Base-by-base conservation (phyloP, 305 asterid genomes). In the Fraxinus sp. region DNA sequence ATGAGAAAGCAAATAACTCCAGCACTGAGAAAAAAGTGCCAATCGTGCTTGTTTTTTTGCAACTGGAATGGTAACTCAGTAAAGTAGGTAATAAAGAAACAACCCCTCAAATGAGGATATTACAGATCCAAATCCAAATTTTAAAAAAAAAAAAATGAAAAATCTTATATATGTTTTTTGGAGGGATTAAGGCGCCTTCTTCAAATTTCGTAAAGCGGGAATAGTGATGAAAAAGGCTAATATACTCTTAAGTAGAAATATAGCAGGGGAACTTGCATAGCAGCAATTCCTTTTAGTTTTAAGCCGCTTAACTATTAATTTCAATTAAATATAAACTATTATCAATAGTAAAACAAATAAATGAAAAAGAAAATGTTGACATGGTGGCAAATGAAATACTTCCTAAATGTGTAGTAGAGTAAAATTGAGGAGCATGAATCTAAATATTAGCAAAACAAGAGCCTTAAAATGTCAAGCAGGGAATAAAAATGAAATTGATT, bases 1-100 rank as follows among this genome's bases (percentile, higher is more conserved):
- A 79, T 80, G 57, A 83, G 80, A 79, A 75, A 4, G 16, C 44
- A 37, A 75, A 18, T 59, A 76, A 80, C 52, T 37, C 20, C 74
- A 75, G 35, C 37, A 75, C 59, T 32, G 78, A 66, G 41, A 5
- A 6, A 59, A 55, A 59, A 18, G 10, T 22, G 71, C 37, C 8
- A 52, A 4, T 77, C 44, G 30, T 10, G 79, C 77, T 28, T 37
- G 0, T 37, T 37, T 26, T 74, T 35, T 32, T 41, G 72, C 13
- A 36, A 62, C 73, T 28, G n/a, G 4, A 80, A 28, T 5, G 22
- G 14, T 4, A 11, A 72, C 76, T 24, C 16, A 36, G 10, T 16
- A 20, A 20, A 9, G 33, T 66, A 28, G 36, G 35, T 9, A 28
- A 66, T 2, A 66, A 66, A 66, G 74, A 66, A 26, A 66, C 16